Conservation (phyloP, 192 early-diverging fungal genomes). For the Hyaloraphidium curvatum region DNA sequence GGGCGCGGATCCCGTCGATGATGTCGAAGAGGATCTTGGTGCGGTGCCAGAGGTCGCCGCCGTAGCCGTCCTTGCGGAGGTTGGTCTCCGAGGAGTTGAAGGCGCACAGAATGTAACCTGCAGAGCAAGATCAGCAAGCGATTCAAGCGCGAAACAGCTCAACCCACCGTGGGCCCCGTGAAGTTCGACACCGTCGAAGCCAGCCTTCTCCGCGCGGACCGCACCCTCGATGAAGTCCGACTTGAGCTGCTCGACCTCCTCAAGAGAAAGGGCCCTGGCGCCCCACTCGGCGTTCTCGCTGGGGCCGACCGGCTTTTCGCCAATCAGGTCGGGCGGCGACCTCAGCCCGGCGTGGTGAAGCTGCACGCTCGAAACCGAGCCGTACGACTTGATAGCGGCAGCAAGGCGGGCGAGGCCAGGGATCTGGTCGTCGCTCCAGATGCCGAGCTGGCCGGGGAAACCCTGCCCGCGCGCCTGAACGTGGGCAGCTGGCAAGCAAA, state of each 20-base stretch:
- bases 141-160: background rate
- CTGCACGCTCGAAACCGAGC: background rate
- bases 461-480: background rate
- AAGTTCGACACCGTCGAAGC: slow-evolving; percentile 2
- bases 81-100: background rate
- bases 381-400: background rate
- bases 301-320: background rate
- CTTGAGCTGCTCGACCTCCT: background rate
- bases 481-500: too few relatives aligned
- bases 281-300: background rate
- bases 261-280: background rate
- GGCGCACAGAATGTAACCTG: background rate
- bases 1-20: background rate
- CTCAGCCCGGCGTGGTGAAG: background rate
- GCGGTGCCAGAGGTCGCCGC: background rate
- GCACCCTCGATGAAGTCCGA: background rate
- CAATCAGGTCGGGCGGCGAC: background rate
- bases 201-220: slow-evolving; percentile 1
- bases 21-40: background rate
- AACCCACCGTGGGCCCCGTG: slow-evolving; percentile 1
- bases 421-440: background rate
- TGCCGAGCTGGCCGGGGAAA: background rate
- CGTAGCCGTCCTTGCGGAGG: background rate
- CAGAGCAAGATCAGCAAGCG: background rate
- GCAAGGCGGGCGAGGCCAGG: background rate